Evolutionary conservation across 805 yeast genomes (phyloP).

Genomic region (Sporopachydermia lactativora): DNA sequence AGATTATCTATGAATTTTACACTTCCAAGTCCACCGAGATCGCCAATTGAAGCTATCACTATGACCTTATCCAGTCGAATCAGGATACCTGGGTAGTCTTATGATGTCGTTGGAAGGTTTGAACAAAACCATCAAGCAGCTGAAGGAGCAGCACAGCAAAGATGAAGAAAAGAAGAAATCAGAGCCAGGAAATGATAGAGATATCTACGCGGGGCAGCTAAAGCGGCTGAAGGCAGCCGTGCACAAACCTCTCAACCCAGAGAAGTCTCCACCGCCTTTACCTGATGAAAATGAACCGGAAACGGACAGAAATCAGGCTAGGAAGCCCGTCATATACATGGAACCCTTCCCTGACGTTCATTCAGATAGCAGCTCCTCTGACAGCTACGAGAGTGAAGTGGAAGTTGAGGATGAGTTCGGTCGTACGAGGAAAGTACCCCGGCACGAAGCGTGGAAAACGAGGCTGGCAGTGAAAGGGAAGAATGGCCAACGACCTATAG

Average conservation of each 20-base stretch:
- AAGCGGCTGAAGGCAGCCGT: slow-evolving; percentile 8
- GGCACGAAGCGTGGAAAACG: slow-evolving; percentile 3
- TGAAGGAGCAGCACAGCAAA: slow-evolving; percentile 4
- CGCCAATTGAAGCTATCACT: not conserved
- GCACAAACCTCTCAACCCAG: slow-evolving; percentile 9
- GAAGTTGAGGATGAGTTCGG: slow-evolving; percentile 15
- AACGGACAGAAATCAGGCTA: slow-evolving; percentile 5
- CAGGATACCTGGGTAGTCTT: not conserved
- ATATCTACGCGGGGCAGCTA: slow-evolving; percentile 9
- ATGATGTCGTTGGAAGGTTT: not conserved
- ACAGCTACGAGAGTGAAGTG: slow-evolving; percentile 3
- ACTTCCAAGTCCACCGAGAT: too few relatives aligned
- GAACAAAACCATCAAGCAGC: not conserved
- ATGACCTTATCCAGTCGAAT: not conserved
- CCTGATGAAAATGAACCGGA: slow-evolving; percentile 4
- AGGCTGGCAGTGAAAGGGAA: slow-evolving; percentile 2
- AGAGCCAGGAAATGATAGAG: slow-evolving; percentile 11
- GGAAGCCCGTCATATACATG: not conserved
- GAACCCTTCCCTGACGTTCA: not conserved
- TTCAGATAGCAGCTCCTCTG: not conserved
- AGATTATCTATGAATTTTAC: too few relatives aligned
- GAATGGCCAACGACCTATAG: not conserved
- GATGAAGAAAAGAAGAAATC: slow-evolving; percentile 9
- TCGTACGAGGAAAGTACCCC: slow-evolving; percentile 10
- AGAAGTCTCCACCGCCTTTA: slow-evolving; percentile 11